Percentiles rank a stretch among this genome's conserved stretches.
Evolutionary conservation across 345 rosid genomes (phyloP).

Genomic region (Melaleuca alternifolia): DNA sequence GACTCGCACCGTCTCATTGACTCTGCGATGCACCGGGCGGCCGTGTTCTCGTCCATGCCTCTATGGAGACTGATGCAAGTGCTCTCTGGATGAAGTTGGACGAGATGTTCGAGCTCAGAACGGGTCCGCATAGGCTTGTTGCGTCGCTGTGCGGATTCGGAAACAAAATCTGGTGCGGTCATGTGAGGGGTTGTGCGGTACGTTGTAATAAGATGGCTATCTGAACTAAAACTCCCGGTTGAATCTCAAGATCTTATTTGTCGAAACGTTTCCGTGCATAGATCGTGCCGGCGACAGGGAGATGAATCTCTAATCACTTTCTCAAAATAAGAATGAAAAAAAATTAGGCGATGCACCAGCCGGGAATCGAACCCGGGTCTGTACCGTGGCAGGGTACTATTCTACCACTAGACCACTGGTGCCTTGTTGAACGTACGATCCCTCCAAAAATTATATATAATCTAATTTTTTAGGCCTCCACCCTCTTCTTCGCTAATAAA

Average conservation of each 20-base stretch:
- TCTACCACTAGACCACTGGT: conserved; percentile 89
- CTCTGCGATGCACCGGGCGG: not conserved
- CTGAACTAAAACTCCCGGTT: not conserved
- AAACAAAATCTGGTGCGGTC: not conserved
- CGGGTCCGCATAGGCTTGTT: not conserved
- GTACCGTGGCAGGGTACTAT: conserved; percentile 75
- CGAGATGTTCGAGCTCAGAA: not conserved
- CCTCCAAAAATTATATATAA: rapidly evolving
- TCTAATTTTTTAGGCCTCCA: too few species aligned
- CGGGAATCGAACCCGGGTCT: conserved; percentile 70
- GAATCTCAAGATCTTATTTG: not conserved
- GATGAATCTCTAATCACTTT: not conserved
- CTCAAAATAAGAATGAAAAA: too few species aligned
- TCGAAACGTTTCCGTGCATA: too few species aligned
- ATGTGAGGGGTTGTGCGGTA: not conserved
- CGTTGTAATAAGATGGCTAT: not conserved
- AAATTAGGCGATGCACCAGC: conserved; percentile 21
- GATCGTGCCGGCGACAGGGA: not conserved
- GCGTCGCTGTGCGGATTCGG: not conserved
- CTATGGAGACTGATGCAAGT: not conserved
- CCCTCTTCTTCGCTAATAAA: too few species aligned
- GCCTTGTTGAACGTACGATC: not conserved
- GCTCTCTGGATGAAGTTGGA: not conserved
- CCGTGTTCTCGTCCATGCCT: not conserved
- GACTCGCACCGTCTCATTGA: not conserved